Base-by-base conservation (phyloP, 345 rosid genomes). In the Sapria himalayana region DNA sequence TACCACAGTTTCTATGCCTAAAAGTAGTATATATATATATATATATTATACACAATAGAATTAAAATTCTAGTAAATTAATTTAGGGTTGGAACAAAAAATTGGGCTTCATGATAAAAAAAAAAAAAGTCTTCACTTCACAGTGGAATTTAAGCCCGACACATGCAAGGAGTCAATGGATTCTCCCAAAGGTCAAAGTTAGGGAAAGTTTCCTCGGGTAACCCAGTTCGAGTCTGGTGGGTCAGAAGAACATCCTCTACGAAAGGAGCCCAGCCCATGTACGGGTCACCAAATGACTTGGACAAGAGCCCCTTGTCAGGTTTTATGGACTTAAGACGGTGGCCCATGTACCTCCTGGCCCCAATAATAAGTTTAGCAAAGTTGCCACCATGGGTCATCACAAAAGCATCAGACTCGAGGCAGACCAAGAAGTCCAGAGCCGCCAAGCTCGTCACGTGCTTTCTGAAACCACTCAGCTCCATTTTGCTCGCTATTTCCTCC, bases 301-400 rank as follows among this genome's bases (percentile, higher is more conserved):
- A 91, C 95, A 91, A 79, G 1, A 91, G 73, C 13, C 99, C 99
- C 70, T 91, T 91, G 64, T 91, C 99, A 1, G 99, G 95, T 60
- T 91, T 91, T 56, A 84, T 84, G 25, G 99, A 91, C 60, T 84
- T 84, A 22, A 74, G 82, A 0, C 69, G 84, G 59, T 91, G 99
- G 39, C 99, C 95, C 92, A 74, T 74, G 61, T 84, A 91, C 49
- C 99, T 63, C 3, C 99, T 73, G 0, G 93, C 95, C 33, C 99
- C 99, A 1, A 91, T 91, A 37, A 91, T 91, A 68, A 91, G 67
- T 54, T 91, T 91, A 3, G 99, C 99, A 9, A 91, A 91, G 71
- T 91, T 91, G 62, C 99, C 99, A 43, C 99, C 99, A 19, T 91
- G 99, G 1, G 99, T 91, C 99, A 91, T 84, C 39, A 91, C 95